These are phyloP conservation scores for Blastocrithidia nonstop DNA, from an alignment of 208 protist species.

Conservation along the genomic window DNA sequence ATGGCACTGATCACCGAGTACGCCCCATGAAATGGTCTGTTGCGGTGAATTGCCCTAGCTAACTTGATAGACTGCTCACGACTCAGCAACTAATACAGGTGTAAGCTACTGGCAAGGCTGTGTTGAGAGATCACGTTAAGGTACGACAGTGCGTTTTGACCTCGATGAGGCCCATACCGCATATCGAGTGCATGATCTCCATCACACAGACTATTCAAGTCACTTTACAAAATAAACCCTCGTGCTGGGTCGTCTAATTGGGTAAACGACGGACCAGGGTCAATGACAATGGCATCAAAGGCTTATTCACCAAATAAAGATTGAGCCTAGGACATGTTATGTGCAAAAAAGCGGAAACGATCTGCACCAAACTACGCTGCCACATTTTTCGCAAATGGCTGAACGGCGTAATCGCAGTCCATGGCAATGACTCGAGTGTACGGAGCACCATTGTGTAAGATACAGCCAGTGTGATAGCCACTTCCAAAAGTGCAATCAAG, in stretches of 20 bases:
- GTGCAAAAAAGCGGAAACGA: slow-evolving; percentile 61
- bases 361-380: slow-evolving; percentile 39
- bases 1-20: slow-evolving; percentile 29
- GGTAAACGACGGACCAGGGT: slow-evolving; percentile 57
- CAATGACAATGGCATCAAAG: slow-evolving; percentile 82
- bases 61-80: slow-evolving; percentile 72
- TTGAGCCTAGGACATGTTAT: slow-evolving; percentile 58
- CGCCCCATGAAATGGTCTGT: slow-evolving; percentile 34
- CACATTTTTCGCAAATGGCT: slow-evolving; percentile 22
- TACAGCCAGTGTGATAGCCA: slow-evolving; percentile 62
- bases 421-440: slow-evolving; percentile 78
- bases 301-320: slow-evolving; percentile 69
- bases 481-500: slow-evolving; percentile 78
- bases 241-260: slow-evolving; percentile 64
- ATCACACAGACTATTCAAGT: no score
- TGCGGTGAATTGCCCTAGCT: slow-evolving; percentile 38
- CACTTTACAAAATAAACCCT: slow-evolving; percentile 59
- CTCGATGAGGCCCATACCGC: slow-evolving; percentile 43
- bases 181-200: slow-evolving; percentile 60
- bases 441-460: slow-evolving; percentile 64
- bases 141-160: slow-evolving; percentile 45
- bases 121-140: slow-evolving; percentile 70
- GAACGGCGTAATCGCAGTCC: slow-evolving; percentile 47
- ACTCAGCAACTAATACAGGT: slow-evolving; percentile 44
- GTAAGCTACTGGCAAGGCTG: slow-evolving; percentile 22